Evolutionary conservation across 2,329 filamentous ascomycete species (phyloP).

Genomic region (Orbilia oligospora): DNA sequence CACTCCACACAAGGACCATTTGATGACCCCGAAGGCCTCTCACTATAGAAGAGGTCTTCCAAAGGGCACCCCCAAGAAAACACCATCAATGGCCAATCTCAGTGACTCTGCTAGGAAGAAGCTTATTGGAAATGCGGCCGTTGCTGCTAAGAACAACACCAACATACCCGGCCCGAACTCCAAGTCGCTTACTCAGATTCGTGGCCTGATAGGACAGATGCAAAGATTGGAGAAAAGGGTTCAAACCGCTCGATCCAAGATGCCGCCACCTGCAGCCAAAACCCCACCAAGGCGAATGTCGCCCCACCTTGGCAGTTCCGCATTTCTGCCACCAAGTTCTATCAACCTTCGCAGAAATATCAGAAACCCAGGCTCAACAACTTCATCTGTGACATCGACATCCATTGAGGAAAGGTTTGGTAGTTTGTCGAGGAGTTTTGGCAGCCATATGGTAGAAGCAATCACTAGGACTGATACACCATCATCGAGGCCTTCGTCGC

Average conservation of each 20-base stretch:
- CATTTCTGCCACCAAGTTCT: constrained; percentile 57
- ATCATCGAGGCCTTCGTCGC: constrained; percentile 50
- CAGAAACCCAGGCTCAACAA: constrained; percentile 62
- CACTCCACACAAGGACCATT: constrained; percentile 69
- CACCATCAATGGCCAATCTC: constrained; percentile 47
- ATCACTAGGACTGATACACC: constrained; percentile 33
- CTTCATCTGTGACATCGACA: constrained; percentile 62
- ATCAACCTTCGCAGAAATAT: constrained; percentile 49
- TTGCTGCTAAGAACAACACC: constrained; percentile 67
- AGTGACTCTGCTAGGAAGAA: constrained; percentile 41
- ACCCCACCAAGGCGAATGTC: constrained; percentile 77
- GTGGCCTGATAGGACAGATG: constrained; percentile 95
- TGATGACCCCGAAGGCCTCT: constrained; percentile 72
- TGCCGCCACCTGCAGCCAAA: constrained; percentile 85
- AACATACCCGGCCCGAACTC: constrained; percentile 71
- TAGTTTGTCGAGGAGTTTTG: constrained; percentile 59
- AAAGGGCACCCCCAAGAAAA: constrained; percentile 63
- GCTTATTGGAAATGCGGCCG: constrained; percentile 66
- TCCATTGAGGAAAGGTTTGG: constrained; percentile 49
- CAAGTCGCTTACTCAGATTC: constrained; percentile 89
- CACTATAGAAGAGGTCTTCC: constrained; percentile 67
- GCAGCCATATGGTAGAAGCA: constrained; percentile 46
- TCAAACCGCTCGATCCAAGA: constrained; percentile 89
- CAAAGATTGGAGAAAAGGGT: constrained; percentile 94
- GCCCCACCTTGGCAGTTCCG: constrained; percentile 55